phyloP scores from a whole-genome alignment of 2,329 filamentous ascomycete genomes.

The Penicillium sp. region DNA sequence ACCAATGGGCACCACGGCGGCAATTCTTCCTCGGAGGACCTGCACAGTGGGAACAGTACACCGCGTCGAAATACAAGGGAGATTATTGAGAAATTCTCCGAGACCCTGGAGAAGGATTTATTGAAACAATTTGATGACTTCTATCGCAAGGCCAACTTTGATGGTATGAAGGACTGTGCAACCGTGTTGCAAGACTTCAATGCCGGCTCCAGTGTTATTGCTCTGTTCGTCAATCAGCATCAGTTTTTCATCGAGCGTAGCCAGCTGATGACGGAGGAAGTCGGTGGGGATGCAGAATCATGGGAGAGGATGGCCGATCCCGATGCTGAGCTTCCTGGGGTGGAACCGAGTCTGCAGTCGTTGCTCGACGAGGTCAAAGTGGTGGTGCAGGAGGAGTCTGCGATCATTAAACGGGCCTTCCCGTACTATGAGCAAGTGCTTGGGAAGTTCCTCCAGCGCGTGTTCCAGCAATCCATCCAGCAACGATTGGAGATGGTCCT shows the following conservation, averaged over 20 bases:
- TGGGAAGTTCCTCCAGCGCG: conserved; percentile 86
- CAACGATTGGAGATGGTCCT: conserved; percentile 93
- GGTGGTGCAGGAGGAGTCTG: conserved; percentile 94
- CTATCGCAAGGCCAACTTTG: conserved; percentile 91
- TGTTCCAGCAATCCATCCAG: conserved; percentile 98
- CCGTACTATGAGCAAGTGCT: conserved; percentile 95
- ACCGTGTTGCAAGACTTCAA: conserved; percentile 94
- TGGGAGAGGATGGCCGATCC: conserved; percentile 95
- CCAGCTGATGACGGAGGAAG: conserved; percentile 85
- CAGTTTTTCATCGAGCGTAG: conserved; percentile 98
- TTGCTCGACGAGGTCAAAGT: conserved; percentile 92
- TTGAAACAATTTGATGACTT: conserved; percentile 96
- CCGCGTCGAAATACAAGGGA: conserved; percentile 69
- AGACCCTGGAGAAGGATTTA: conserved; percentile 91
- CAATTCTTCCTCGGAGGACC: conserved; percentile 35
- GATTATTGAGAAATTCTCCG: conserved; percentile 93
- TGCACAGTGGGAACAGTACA: conserved; percentile 46
- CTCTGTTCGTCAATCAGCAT: conserved; percentile 96
- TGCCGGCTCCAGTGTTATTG: conserved; percentile 91
- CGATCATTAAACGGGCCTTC: conserved; percentile 94
- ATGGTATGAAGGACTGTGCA: conserved; percentile 97
- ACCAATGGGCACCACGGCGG: conserved; percentile 45
- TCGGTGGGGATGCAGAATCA: conserved; percentile 59
- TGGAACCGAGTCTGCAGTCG: conserved; percentile 89
- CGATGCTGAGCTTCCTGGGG: conserved; percentile 83